A percentile compares a stretch with the other conserved stretches of the same genome.
These are phyloP conservation scores for Rhynchosporium secalis DNA, from an alignment of 2,329 filamentous ascomycete species.

Conservation along the genomic window DNA sequence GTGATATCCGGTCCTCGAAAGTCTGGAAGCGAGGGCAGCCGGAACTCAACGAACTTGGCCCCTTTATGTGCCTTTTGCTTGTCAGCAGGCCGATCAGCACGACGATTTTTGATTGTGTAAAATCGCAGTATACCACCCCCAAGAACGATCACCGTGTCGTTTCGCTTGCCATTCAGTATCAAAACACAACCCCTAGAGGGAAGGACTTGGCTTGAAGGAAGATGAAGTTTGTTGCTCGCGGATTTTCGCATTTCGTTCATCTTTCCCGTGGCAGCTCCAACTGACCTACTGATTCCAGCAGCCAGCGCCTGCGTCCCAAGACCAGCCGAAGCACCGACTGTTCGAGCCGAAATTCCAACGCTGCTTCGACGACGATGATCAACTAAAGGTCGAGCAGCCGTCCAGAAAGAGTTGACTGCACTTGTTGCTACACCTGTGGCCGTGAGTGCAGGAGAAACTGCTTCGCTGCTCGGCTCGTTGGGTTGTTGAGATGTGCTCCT, in stretches of 20 bases:
- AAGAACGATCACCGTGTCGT: constrained; percentile 63
- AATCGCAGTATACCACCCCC: constrained; percentile 66
- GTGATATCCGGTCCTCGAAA: constrained; percentile 56
- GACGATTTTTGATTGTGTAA: constrained; percentile 49
- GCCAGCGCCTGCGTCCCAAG: constrained; percentile 74
- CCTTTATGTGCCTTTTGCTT: constrained; percentile 54
- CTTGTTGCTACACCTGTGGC: constrained; percentile 39
- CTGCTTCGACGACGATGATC: constrained; percentile 38
- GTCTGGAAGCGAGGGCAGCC: constrained; percentile 62
- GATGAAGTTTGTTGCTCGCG: constrained; percentile 71
- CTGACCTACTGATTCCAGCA: constrained; percentile 71
- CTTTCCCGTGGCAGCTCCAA: constrained; percentile 67
- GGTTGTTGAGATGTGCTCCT: constrained; percentile 29
- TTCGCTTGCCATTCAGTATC: constrained; percentile 64
- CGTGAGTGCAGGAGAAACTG: constrained; percentile 50
- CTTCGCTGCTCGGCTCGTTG: constrained; percentile 39
- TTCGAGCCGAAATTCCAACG: constrained; percentile 36
- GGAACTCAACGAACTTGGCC: constrained; percentile 54
- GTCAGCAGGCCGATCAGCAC: constrained; percentile 53
- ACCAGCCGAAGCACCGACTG: constrained; percentile 52
- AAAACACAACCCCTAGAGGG: constrained; percentile 61
- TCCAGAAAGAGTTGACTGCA: constrained; percentile 40
- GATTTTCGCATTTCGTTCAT: constrained; percentile 72
- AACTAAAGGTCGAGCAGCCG: constrained; percentile 38
- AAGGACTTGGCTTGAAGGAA: constrained; percentile 56